phyloP scores from a whole-genome alignment of 2,329 filamentous ascomycete species.

The Cordyceps cicadae region DNA sequence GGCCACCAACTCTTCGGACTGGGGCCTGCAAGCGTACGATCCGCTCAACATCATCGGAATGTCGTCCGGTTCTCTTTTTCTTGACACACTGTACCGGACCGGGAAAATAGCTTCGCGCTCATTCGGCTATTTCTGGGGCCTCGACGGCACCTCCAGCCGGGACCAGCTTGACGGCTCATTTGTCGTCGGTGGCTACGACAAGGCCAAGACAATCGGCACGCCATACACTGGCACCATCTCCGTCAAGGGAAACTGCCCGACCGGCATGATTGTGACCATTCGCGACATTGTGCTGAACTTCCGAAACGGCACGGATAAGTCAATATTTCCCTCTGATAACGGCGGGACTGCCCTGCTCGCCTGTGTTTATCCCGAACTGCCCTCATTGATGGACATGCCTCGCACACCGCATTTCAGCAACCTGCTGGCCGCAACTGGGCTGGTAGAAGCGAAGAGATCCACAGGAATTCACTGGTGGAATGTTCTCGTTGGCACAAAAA shows the following conservation, averaged over 20 bases:
- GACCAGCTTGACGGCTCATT: conserved; percentile 12
- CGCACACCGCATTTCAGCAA: conserved; percentile 8
- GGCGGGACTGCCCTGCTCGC: neutral
- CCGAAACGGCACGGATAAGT: conserved; percentile 11
- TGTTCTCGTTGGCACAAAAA: neutral
- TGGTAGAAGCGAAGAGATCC: neutral
- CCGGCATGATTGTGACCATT: conserved; percentile 10
- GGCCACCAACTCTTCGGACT: neutral
- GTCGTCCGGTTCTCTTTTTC: conserved; percentile 10
- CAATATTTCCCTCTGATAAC: conserved; percentile 9
- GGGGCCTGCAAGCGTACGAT: conserved; percentile 5
- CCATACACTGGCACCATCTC: neutral
- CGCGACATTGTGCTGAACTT: conserved; percentile 13
- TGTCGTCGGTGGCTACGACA: conserved; percentile 14
- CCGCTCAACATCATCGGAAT: conserved; percentile 15
- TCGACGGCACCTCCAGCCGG: conserved; percentile 2
- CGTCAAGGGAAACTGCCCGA: neutral
- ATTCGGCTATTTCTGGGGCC: conserved; percentile 14
- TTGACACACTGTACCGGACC: neutral
- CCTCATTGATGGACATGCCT: conserved; percentile 10
- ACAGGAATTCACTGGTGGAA: neutral
- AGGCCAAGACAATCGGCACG: conserved; percentile 13
- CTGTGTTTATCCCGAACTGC: conserved; percentile 13
- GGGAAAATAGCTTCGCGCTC: conserved; percentile 7
- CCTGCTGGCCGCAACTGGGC: neutral